Conservation (phyloP, 2,329 filamentous ascomycete genomes). For the Aspergillus ochraceoroseus region DNA sequence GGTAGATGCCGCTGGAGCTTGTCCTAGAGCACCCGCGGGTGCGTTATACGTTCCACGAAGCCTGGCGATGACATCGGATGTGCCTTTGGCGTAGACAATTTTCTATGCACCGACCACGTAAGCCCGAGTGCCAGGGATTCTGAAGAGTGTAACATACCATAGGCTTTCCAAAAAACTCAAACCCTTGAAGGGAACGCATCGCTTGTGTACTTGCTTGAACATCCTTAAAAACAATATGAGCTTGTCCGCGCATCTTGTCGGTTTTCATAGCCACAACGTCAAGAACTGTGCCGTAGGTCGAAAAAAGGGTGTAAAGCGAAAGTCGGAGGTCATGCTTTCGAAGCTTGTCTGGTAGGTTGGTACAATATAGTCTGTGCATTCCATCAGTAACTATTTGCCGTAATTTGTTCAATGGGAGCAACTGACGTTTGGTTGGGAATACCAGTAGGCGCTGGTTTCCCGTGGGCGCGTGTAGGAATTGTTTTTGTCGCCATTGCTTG, state of each 20-base stretch:
- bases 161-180: slow-evolving; percentile 75
- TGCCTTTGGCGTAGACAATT: slow-evolving; percentile 85
- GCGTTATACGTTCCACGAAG: slow-evolving; percentile 85
- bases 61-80: slow-evolving; percentile 82
- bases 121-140: too few species aligned
- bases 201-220: slow-evolving; percentile 88
- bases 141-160: slow-evolving; percentile 62
- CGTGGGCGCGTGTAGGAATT: slow-evolving; percentile 39
- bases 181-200: slow-evolving; percentile 81
- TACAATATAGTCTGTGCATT: slow-evolving; percentile 69
- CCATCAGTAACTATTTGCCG: slow-evolving; percentile 21
- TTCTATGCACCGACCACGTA: too few species aligned
- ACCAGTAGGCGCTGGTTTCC: slow-evolving; percentile 44
- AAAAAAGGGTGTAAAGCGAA: slow-evolving; percentile 87
- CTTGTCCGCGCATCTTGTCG: slow-evolving; percentile 89
- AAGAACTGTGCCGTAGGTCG: slow-evolving; percentile 85
- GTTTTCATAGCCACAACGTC: slow-evolving; percentile 89
- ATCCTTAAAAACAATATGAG: slow-evolving; percentile 86
- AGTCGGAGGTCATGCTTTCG: slow-evolving; percentile 82
- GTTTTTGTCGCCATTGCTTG: slow-evolving; percentile 38
- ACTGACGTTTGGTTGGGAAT: slow-evolving; percentile 72
- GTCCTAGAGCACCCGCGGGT: slow-evolving; percentile 49
- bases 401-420: slow-evolving; percentile 1
- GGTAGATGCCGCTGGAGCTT: slow-evolving; percentile 59
- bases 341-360: slow-evolving; percentile 83